Evolutionary conservation across 2,329 filamentous ascomycete species (phyloP), one percentile per base, ranked within the genome.

Genomic region (Colletotrichum sp.): DNA sequence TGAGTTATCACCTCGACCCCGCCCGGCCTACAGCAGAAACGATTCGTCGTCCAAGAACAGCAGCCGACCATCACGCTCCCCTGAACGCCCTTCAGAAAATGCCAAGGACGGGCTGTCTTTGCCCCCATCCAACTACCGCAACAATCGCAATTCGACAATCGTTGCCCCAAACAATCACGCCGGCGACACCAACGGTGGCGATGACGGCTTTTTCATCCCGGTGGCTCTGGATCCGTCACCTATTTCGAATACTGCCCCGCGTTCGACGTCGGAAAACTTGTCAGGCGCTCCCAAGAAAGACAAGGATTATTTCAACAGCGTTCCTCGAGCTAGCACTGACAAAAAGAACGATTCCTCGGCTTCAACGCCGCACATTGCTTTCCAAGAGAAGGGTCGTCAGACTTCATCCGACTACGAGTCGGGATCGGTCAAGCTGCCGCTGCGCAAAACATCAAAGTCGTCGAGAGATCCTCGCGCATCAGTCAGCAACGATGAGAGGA

Each of bases 321-420:
- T 85, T 8, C 77, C 85, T 39, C 89, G 88, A 81, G 81, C 84
- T n/a, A 79, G 83, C 4, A 78, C 85, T 18, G 88, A 91, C 67
- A 89, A 85, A 78, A 88, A 87, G 64, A 81, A 80, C 18, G 89
- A 90, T 58, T 89, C 89, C 2, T 86, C 87, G 71, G 83, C 86
- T 75, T 90, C 92, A 3, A 96, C 95, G 18, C 95, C 96, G n/a
- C 96, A 98, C 81, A 98, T 98, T 80, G 94, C 95, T 27, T 97
- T 96, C 82, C 95, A 98, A 83, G 95, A 98, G 80, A 97, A 96
- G 84, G 91, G 92, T 3, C 91, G 94, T 60, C 89, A 92, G 76
- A 85, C 89, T 6, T 93, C 92, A 1, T 91, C 92, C 4, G 91
- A 93, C 13, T 85, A 91, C 28, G 88, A 91, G 34, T 90, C 89